Conservation (phyloP, 208 protist species). For the Trypanosoma cruzi region DNA sequence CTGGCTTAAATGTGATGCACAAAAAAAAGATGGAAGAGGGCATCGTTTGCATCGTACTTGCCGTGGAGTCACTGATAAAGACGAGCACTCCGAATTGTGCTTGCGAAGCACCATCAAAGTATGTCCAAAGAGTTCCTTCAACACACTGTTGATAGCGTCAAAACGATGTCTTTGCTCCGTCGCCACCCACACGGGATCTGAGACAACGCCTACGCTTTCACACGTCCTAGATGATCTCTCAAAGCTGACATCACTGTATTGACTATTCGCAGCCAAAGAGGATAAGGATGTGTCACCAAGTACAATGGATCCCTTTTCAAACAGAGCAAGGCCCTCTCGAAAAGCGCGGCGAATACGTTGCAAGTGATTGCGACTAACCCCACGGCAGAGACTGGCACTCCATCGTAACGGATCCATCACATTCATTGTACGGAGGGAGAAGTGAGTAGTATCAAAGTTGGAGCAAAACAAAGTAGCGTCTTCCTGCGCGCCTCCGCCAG, state of each 20-base stretch:
- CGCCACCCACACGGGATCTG: neutral
- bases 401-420: constrained; percentile 92
- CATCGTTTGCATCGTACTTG: constrained; percentile 55
- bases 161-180: neutral
- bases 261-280: constrained; percentile 7
- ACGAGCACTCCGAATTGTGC: constrained; percentile 49
- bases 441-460: constrained; percentile 67
- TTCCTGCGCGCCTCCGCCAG: constrained; percentile 31
- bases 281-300: neutral
- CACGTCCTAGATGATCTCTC: neutral
- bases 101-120: constrained; percentile 48
- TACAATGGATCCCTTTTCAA: constrained; percentile 41
- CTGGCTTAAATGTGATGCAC: constrained; percentile 46
- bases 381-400: constrained; percentile 89
- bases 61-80: constrained; percentile 1
- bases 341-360: constrained; percentile 80
- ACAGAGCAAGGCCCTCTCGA: constrained; percentile 51
- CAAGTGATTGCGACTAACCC: constrained; percentile 83
- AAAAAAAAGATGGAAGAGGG: constrained; percentile 56
- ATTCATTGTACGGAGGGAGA: constrained; percentile 88
- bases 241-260: constrained; percentile 7
- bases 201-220: neutral
- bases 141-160: constrained; percentile 20
- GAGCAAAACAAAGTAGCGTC: constrained; percentile 56
- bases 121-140: constrained; percentile 61